Percentiles rank a stretch among this genome's conserved stretches.
Evolutionary conservation across 768 basidiomycete species (phyloP).

Genomic region (Hebeloma cylindrosporum): DNA sequence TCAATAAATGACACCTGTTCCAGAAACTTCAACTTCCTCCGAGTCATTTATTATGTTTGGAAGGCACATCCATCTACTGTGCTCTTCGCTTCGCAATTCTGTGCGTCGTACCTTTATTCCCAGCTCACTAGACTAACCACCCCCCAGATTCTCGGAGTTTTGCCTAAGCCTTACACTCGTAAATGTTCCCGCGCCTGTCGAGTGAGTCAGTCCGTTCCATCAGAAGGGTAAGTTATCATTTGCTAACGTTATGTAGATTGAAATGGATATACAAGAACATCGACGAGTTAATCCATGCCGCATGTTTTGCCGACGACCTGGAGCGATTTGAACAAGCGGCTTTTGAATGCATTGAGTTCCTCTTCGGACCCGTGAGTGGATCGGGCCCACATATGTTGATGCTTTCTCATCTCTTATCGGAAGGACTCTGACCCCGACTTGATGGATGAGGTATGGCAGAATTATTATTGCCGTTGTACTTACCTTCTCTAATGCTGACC

Average conservation of each 20-base stretch:
- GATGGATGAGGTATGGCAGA: constrained; percentile 57
- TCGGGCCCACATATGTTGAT: not conserved
- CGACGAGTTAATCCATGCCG: constrained; percentile 60
- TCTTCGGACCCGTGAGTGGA: constrained; percentile 54
- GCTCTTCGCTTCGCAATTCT: constrained; percentile 65
- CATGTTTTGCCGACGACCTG: constrained; percentile 66
- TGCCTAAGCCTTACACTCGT: constrained; percentile 67
- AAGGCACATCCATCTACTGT: constrained; percentile 53
- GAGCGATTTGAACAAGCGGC: constrained; percentile 67
- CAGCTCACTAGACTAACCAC: constrained; percentile 10
- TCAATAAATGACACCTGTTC: not conserved
- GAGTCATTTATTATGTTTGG: constrained; percentile 71
- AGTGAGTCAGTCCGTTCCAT: constrained; percentile 45
- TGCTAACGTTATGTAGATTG: constrained; percentile 37
- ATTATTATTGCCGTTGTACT: not conserved
- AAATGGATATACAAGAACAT: constrained; percentile 61
- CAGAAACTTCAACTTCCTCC: constrained; percentile 66
- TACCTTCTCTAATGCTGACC: constrained; percentile 2
- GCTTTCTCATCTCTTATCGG: constrained; percentile 5
- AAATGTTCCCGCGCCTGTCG: constrained; percentile 64
- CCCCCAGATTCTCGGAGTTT: constrained; percentile 65
- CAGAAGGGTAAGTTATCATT: too few relatives aligned
- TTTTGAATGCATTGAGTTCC: constrained; percentile 55
- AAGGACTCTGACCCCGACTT: constrained; percentile 58
- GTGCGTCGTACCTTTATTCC: constrained; percentile 27